These are phyloP conservation scores for Staphylotrichum tortipilum DNA, from an alignment of 495 filamentous ascomycete genomes.

Conservation along the genomic window DNA sequence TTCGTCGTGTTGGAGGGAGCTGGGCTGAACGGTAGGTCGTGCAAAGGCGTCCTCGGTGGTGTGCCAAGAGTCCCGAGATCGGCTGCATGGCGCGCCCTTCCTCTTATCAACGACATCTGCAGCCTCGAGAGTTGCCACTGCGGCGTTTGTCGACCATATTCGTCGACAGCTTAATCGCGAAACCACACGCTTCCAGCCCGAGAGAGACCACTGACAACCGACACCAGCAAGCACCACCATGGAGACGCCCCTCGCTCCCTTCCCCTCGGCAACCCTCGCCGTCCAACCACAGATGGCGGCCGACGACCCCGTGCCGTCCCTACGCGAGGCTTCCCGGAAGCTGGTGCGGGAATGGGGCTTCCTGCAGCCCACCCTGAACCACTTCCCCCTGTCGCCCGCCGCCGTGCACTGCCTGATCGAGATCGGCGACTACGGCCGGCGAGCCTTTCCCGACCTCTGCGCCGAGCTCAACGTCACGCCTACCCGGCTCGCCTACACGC, in stretches of 20 bases:
- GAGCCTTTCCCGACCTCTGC: constrained; percentile 7
- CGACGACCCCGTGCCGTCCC: not conserved
- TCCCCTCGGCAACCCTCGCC: not conserved
- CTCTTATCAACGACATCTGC: no score
- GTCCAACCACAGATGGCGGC: not conserved
- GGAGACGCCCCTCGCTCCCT: not conserved
- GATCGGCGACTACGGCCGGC: constrained; percentile 12
- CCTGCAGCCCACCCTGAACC: constrained; percentile 10
- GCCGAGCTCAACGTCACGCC: constrained; percentile 9
- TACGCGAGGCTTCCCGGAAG: constrained; percentile 19
- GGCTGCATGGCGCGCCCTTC: no score
- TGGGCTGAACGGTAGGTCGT: no score
- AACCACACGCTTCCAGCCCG: not conserved
- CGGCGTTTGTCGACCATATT: no score
- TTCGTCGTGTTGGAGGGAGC: no score
- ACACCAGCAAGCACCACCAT: not conserved
- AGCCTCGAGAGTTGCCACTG: no score
- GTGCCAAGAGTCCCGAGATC: no score
- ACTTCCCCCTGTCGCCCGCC: constrained; percentile 12
- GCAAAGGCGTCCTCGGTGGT: no score
- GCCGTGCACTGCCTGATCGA: constrained; percentile 24
- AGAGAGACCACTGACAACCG: not conserved
- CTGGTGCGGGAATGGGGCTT: constrained; percentile 23
- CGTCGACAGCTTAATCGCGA: no score
- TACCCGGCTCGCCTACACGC: constrained; percentile 2